Conservation (phyloP, 2,329 filamentous ascomycete species). For the Rugonectria rugulosa region DNA sequence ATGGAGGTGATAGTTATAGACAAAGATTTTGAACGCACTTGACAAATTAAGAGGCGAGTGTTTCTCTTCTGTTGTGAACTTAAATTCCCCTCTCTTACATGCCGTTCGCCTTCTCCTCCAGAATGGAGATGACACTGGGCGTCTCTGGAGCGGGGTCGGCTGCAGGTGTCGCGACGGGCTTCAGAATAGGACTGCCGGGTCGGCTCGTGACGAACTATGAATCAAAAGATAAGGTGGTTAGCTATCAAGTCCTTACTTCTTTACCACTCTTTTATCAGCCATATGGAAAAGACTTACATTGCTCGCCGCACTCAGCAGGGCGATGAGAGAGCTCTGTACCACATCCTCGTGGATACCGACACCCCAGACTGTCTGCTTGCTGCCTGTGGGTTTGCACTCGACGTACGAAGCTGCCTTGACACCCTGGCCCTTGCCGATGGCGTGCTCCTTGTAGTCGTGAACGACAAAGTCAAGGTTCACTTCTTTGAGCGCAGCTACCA, state of each 20-base stretch:
- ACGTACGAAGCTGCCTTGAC: slow-evolving; percentile 92
- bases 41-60: too few species aligned
- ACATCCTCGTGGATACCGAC: slow-evolving; percentile 90
- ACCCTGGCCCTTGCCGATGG: slow-evolving; percentile 78
- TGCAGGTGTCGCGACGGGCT: slow-evolving; percentile 61
- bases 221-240: too few species aligned
- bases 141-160: too few species aligned
- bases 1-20: too few species aligned
- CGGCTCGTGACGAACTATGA: slow-evolving; percentile 78
- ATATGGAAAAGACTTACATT: slow-evolving; percentile 73
- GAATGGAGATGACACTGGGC: slow-evolving; percentile 27
- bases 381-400: slow-evolving; percentile 77
- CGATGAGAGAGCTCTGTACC: slow-evolving; percentile 84
- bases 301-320: slow-evolving; percentile 80
- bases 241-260: too few species aligned
- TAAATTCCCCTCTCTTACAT: too few species aligned
- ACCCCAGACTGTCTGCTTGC: slow-evolving; percentile 81
- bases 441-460: slow-evolving; percentile 95
- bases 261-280: too few species aligned
- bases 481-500: slow-evolving; percentile 80
- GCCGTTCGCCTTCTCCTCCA: slow-evolving; percentile 33
- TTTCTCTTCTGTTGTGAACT: too few species aligned
- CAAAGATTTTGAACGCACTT: too few species aligned
- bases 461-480: slow-evolving; percentile 90
- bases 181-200: slow-evolving; percentile 69